These are phyloP conservation scores for Thecaphora frezii DNA, from an alignment of 1,284 basidiomycete species.

Conservation along the genomic window DNA sequence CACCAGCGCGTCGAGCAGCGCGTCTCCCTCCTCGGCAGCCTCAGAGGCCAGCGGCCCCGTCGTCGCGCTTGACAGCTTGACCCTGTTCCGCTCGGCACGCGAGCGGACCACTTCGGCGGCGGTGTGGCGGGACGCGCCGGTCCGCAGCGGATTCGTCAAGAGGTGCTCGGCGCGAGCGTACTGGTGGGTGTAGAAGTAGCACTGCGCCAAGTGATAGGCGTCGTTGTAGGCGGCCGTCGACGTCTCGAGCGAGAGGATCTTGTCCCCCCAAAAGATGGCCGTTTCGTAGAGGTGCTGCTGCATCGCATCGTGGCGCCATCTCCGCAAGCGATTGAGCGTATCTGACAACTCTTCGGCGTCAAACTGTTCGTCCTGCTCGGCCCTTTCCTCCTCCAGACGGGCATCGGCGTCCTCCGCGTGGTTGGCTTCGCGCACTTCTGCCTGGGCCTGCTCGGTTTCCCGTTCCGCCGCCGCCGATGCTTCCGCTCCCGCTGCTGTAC, in stretches of 20 bases:
- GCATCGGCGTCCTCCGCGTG: constrained; percentile 6
- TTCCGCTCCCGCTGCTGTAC: constrained; percentile 2
- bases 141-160: constrained; percentile 74
- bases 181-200: constrained; percentile 91
- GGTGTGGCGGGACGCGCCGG: constrained; percentile 13
- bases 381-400: background rate
- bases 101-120: background rate
- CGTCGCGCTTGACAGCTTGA: background rate
- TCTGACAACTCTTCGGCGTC: background rate
- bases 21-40: constrained; percentile 28
- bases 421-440: constrained; percentile 2
- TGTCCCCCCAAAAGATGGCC: constrained; percentile 97
- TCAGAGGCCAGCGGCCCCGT: background rate
- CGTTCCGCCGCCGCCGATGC: constrained; percentile 1
- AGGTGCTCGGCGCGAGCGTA: constrained; percentile 91
- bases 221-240: constrained; percentile 63
- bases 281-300: constrained; percentile 98
- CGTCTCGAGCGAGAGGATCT: constrained; percentile 82
- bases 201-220: constrained; percentile 97
- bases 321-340: constrained; percentile 70
- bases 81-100: background rate
- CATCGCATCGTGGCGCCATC: constrained; percentile 95
- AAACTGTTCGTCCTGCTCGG: constrained; percentile 2
- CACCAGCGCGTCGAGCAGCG: constrained; percentile 33
- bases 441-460: background rate